A percentile compares a stretch with the other conserved stretches of the same genome.
phyloP scores from a whole-genome alignment of 2,329 filamentous ascomycete genomes.

The Penicillium sp. region DNA sequence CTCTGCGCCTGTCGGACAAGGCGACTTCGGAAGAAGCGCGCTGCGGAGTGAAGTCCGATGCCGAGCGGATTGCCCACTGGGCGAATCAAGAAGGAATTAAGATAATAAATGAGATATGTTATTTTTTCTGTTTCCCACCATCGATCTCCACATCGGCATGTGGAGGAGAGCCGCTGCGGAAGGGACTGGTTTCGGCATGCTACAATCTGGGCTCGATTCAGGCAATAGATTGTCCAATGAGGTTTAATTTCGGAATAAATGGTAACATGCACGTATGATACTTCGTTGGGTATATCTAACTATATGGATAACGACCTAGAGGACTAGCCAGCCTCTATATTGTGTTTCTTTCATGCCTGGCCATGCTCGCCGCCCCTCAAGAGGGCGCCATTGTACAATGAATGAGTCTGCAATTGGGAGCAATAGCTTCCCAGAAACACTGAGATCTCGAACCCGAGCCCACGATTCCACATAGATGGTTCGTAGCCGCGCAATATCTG shows the following conservation, averaged over 20 bases:
- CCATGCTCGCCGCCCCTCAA: constrained; percentile 56
- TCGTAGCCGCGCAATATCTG: constrained; percentile 54
- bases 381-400: constrained; percentile 76
- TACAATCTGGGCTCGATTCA: background rate
- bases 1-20: background rate
- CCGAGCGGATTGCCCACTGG: background rate
- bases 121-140: no score
- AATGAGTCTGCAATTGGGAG: constrained; percentile 74
- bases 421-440: constrained; percentile 81
- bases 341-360: constrained; percentile 43
- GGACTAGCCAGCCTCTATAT: constrained; percentile 45
- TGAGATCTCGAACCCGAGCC: constrained; percentile 81
- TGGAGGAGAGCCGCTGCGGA: constrained; percentile 8
- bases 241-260: background rate
- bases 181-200: background rate
- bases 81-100: no score
- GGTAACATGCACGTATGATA: background rate
- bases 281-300: background rate
- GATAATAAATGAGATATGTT: background rate
- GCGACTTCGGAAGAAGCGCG: background rate
- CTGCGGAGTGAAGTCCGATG: background rate
- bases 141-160: constrained; percentile 14
- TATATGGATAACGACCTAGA: constrained; percentile 25
- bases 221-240: background rate
- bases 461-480: constrained; percentile 91